Conservation (phyloP, 441 rosid species). For the Populus trichocarpa region DNA sequence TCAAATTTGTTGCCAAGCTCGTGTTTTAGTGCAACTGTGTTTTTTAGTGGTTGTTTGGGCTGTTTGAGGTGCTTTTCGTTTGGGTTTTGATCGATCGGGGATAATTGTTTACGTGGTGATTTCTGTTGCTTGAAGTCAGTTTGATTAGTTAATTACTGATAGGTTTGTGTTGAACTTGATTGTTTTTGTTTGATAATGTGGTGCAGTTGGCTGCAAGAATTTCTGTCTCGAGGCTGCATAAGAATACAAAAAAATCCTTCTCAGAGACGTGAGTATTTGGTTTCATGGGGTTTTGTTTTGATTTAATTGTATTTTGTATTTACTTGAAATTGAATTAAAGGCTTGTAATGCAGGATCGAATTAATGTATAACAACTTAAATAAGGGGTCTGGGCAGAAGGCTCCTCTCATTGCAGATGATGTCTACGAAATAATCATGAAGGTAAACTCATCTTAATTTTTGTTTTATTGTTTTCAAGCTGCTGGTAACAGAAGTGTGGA, state of each 20-base stretch:
- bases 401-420: slow-evolving; percentile 70
- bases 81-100: not conserved
- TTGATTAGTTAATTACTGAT: not conserved
- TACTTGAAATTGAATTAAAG: not conserved
- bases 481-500: not conserved
- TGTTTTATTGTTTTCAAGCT: not conserved
- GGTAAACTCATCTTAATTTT: slow-evolving; percentile 27
- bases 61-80: not conserved
- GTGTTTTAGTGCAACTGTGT: not conserved
- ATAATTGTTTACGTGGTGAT: not conserved
- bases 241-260: slow-evolving; percentile 61
- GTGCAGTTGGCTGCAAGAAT: slow-evolving; percentile 78
- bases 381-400: slow-evolving; percentile 52
- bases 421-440: slow-evolving; percentile 64
- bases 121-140: not conserved
- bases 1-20: not conserved
- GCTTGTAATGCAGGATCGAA: slow-evolving; percentile 43
- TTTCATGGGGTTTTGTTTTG: not conserved
- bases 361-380: slow-evolving; percentile 51
- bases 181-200: slow-evolving; percentile 2
- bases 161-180: too few species aligned
- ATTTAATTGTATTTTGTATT: not conserved
- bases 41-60: not conserved
- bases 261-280: slow-evolving; percentile 59
- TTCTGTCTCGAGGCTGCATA: slow-evolving; percentile 68